Base-by-base conservation (phyloP, 768 basidiomycete genomes). In the Termitomyces sp. region DNA sequence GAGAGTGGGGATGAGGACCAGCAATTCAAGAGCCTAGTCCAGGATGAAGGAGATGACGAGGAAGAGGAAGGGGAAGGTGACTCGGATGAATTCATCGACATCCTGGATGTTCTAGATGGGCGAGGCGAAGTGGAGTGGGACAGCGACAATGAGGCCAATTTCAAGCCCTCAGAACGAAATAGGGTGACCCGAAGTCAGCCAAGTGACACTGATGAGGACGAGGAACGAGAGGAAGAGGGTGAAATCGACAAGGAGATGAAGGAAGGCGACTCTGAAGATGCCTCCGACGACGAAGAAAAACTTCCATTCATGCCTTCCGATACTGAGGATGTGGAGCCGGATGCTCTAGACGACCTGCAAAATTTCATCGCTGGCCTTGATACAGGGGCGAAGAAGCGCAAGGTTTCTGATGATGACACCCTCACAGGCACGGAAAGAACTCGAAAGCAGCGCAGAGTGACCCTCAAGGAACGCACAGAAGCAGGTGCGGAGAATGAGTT, bases 401-500 rank as follows among this genome's bases (percentile, higher is more conserved):
- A 92, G 71, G 77, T 79, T 1, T 69, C 74, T 12, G 80, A 75
- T 1, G 72, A 67, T 14, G 57, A 56, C 23, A 55, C 55, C 3
- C 43, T 43, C 2, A 62, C 64, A 2, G 64, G 62, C 6, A 68
- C 66, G 14, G 59, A 65, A 5, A 68, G 65, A 37, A 66, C 70
- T 16, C 72, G 76, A 51, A 89, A 87, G 66, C 64, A 66, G 53
- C 77, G 87, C 43, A 82, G 89, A 35, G 69, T 76, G 10, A 72
- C 82, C 1, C 65, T 93, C 51, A 73, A 79, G 54, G 92, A 94
- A 64, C 80, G 81, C 50, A 92, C 86, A 2, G 88, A 91, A 64
- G 83, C 85, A 28, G 92, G 90, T 6, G 79, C 79, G 30, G 94
- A 94, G 67, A 85, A 84, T 63, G 92, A 94, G 64, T 95, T 94